Conservation (phyloP, 352 stramenopile species). For the Pythium apleroticum region DNA sequence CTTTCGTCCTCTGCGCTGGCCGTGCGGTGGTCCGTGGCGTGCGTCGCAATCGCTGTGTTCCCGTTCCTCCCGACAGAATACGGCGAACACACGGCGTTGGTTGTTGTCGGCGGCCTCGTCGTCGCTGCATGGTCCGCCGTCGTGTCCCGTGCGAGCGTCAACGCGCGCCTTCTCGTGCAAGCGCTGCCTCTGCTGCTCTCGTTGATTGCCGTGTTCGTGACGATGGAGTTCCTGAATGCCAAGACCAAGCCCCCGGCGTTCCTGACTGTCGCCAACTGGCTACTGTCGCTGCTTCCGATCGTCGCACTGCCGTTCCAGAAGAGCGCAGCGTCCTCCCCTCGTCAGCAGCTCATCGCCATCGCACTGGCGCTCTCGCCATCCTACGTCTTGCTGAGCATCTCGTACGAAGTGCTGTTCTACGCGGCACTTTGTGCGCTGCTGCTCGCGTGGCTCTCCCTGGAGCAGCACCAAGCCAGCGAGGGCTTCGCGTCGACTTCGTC, state of each 20-base stretch:
- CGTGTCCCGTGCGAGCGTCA: not conserved
- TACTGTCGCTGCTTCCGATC: constrained; percentile 45
- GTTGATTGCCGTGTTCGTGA: constrained; percentile 44
- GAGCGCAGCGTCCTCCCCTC: not conserved
- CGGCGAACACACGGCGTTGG: constrained; percentile 60
- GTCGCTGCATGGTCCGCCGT: constrained; percentile 13
- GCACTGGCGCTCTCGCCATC: constrained; percentile 58
- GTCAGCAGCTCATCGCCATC: constrained; percentile 48
- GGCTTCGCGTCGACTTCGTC: not conserved
- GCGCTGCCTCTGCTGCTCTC: constrained; percentile 32
- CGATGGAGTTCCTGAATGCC: constrained; percentile 50
- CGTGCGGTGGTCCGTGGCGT: constrained; percentile 45
- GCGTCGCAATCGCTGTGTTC: constrained; percentile 65
- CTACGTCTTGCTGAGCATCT: constrained; percentile 79
- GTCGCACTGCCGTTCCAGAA: constrained; percentile 26
- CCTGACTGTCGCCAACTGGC: constrained; percentile 61
- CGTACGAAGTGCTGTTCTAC: constrained; percentile 86
- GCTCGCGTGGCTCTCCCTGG: constrained; percentile 59
- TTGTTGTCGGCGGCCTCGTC: constrained; percentile 49
- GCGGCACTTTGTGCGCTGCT: constrained; percentile 55
- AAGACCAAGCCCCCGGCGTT: constrained; percentile 51
- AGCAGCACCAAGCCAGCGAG: constrained; percentile 26
- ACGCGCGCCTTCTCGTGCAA: not conserved
- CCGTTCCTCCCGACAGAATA: constrained; percentile 75
- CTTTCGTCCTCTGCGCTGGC: not conserved